These are phyloP conservation scores for Coemansia sp. DNA, from an alignment of 192 early-diverging fungal species.

Conservation along the genomic window DNA sequence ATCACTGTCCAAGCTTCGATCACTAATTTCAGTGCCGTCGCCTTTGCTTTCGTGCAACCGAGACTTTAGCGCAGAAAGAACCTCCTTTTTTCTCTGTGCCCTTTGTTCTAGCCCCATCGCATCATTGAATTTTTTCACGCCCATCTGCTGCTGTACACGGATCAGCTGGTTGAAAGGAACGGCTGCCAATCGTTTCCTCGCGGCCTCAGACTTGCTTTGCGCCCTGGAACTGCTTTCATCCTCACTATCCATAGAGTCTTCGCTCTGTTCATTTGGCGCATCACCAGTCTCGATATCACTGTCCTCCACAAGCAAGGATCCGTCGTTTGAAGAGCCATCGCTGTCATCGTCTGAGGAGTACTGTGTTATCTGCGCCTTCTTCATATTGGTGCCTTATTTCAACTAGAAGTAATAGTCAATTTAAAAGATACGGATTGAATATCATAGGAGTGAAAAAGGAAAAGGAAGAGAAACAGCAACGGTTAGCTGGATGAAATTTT, in stretches of 20 bases:
- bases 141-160: slow-evolving; percentile 74
- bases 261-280: background rate
- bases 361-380: slow-evolving; percentile 25
- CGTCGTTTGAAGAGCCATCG: slow-evolving; percentile 22
- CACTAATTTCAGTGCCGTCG: slow-evolving; percentile 19
- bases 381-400: background rate
- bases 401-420: background rate
- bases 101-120: slow-evolving; percentile 35
- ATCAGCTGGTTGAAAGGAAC: slow-evolving; percentile 80
- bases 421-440: background rate
- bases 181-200: slow-evolving; percentile 60
- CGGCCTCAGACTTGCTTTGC: slow-evolving; percentile 10
- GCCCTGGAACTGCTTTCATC: slow-evolving; percentile 6
- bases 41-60: slow-evolving; percentile 21
- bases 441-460: background rate
- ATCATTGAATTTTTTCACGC: slow-evolving; percentile 64
- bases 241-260: slow-evolving; percentile 11
- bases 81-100: slow-evolving; percentile 36
- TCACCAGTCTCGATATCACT: slow-evolving; percentile 10
- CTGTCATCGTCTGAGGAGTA: slow-evolving; percentile 55
- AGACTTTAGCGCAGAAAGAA: slow-evolving; percentile 39
- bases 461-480: slow-evolving; percentile 1
- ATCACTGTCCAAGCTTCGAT: slow-evolving; percentile 25
- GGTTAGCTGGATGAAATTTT: background rate
- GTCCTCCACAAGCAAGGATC: slow-evolving; percentile 11